phyloP scores from a whole-genome alignment of 148 eudicot species.

The Drosera capensis region DNA sequence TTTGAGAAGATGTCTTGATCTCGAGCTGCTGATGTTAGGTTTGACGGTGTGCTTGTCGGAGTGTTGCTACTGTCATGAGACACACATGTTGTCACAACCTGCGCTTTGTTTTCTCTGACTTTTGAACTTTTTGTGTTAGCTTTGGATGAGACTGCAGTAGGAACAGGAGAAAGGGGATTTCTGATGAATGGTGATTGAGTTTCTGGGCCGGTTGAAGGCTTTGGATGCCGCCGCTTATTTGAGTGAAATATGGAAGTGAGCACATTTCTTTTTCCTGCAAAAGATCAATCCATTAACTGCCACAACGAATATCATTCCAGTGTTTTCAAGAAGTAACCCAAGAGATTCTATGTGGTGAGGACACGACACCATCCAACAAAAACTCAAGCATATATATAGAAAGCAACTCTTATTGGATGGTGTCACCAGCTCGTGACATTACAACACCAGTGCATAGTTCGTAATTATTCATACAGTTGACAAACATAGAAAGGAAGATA shows the following conservation, averaged over 20 bases:
- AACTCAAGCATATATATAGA: too few species aligned
- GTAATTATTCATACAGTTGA: too few species aligned
- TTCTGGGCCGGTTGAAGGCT: slow-evolving; percentile 11
- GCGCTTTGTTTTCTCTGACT: slow-evolving; percentile 10
- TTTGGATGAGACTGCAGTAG: slow-evolving; percentile 15
- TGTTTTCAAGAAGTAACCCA: background rate
- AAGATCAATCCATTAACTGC: background rate
- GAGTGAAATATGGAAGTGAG: slow-evolving; percentile 7
- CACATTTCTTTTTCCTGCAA: slow-evolving; percentile 35
- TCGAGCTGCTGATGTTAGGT: slow-evolving; percentile 8
- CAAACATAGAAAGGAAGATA: background rate
- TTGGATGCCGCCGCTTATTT: slow-evolving; percentile 22
- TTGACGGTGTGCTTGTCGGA: slow-evolving; percentile 30
- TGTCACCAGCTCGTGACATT: too few species aligned
- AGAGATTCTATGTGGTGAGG: background rate
- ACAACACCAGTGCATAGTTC: background rate
- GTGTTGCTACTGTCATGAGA: slow-evolving; percentile 15
- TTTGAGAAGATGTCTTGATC: slow-evolving; percentile 16
- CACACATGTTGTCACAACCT: slow-evolving; percentile 6
- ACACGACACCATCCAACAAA: too few species aligned
- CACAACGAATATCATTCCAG: background rate
- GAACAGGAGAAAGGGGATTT: slow-evolving; percentile 44
- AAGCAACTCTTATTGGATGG: too few species aligned
- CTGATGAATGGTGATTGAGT: slow-evolving; percentile 10
- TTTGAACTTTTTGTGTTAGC: slow-evolving; percentile 22